phyloP scores from a whole-genome alignment of 805 yeast species.

The Saturnispora serradocipensis region DNA sequence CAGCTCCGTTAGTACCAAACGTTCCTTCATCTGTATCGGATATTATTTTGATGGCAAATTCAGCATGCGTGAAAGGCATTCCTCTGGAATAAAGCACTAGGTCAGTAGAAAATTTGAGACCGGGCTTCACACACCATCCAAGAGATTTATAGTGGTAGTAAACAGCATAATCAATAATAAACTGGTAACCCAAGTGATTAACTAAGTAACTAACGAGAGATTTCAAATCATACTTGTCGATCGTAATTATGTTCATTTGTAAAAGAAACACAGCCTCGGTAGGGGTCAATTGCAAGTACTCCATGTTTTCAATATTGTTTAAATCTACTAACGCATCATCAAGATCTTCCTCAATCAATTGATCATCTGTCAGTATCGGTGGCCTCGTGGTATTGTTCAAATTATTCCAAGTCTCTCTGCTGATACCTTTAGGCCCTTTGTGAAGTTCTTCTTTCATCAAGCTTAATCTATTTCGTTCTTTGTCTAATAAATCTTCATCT shows the following conservation, averaged over 20 bases:
- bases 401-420: not conserved
- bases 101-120: conserved; percentile 89
- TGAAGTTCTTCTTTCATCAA: conserved; percentile 15
- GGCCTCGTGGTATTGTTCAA: not conserved
- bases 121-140: conserved; percentile 93
- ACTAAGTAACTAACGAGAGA: conserved; percentile 13
- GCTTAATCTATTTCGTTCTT: conserved; percentile 25
- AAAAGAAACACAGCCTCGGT: conserved; percentile 67
- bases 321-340: conserved; percentile 23
- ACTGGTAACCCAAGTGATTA: conserved; percentile 9
- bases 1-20: not conserved
- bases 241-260: conserved; percentile 27
- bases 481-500: conserved; percentile 23
- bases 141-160: conserved; percentile 81
- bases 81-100: conserved; percentile 78
- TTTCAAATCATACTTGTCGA: conserved; percentile 3
- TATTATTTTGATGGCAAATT: conserved; percentile 46
- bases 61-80: conserved; percentile 94
- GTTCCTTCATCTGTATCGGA: conserved; percentile 8
- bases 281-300: conserved; percentile 61
- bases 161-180: conserved; percentile 49
- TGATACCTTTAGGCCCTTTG: conserved; percentile 11
- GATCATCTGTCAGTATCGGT: not conserved
- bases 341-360: conserved; percentile 30
- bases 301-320: conserved; percentile 26